Evolutionary conservation across 192 early-diverging fungal species (phyloP), one percentile per base, ranked within the genome.

Genomic region (Blastocladiella britannica): DNA sequence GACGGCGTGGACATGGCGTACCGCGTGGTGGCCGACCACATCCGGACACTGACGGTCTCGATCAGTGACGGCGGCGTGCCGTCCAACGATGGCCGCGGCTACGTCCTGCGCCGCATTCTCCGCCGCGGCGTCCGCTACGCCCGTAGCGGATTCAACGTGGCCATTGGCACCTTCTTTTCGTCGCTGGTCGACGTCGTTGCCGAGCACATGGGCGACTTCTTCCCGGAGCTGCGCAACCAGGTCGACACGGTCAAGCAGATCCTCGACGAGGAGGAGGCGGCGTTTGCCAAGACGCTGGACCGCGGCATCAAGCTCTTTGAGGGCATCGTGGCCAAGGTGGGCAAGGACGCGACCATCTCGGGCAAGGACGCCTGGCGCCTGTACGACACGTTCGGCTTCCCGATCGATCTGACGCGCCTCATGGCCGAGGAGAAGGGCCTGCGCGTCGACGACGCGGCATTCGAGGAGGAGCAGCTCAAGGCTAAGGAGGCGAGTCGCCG

Each of bases 331-430:
- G 61, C 71, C 23, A 82, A 72, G 51, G 53, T 54, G 3, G 30
- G 23, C 37, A 26, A 74, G 58, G 70, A 82, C 52, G 80, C 83
- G 28, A 65, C 72, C 15, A 75, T 97, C 28, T 78, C 82, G 24
- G 94, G 94, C 28, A 77, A 76, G 51, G 87, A 89, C 68, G 94
- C 89, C 8, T 97, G 91, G 91, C 78, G 89, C n/a, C 68, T 97
- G 66, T 97, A 97, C 60, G 94, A 95, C 63, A 97, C 94, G 15
- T 97, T 89, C 66, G 94, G 94, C 28, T 97, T 97, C 82, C 94
- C 94, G 4, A 87, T 93, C 1, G 94, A 97, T 67, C 75, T 97
- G 53, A 97, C 94, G 9, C 84, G 87, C 52, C 66, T 97, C 54
- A 95, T 97, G 91, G 91, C 94, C n/a, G 89, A 97, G 70, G 94